Conservation (phyloP, 1,139 yeast genomes). For the Keqinozyma sinolaborantium region DNA sequence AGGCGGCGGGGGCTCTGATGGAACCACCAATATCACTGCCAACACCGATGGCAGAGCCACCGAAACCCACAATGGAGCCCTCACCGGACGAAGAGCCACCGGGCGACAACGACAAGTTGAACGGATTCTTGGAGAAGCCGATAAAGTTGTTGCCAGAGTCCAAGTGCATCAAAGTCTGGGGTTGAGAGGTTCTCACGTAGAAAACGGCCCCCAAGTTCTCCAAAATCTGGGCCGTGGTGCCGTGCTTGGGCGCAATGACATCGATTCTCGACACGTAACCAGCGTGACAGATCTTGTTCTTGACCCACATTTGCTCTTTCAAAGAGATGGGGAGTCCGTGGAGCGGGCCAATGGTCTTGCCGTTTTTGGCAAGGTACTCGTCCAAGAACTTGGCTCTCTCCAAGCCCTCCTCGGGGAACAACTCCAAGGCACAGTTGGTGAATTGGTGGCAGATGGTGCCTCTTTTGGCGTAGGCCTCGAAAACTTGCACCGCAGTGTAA, state of each 20-base stretch:
- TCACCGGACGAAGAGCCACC: constrained; percentile 80
- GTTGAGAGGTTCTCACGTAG: constrained; percentile 44
- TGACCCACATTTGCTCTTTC: constrained; percentile 56
- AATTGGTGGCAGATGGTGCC: constrained; percentile 38
- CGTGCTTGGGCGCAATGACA: constrained; percentile 47
- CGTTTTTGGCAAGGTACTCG: constrained; percentile 42
- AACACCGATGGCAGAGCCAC: constrained; percentile 63
- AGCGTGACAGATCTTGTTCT: constrained; percentile 57
- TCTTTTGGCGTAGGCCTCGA: constrained; percentile 49
- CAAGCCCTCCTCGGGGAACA: constrained; percentile 33
- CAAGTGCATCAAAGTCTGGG: constrained; percentile 48
- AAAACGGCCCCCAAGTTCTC: constrained; percentile 67
- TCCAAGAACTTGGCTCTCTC: constrained; percentile 32
- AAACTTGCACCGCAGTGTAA: constrained; percentile 43
- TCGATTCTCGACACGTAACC: constrained; percentile 57
- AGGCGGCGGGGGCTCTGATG: constrained; percentile 74
- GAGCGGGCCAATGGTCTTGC: constrained; percentile 66
- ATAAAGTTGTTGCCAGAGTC: constrained; percentile 39
- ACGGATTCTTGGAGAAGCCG: constrained; percentile 39
- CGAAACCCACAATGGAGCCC: constrained; percentile 64
- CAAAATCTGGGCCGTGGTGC: constrained; percentile 48
- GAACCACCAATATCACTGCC: constrained; percentile 84
- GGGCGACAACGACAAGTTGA: constrained; percentile 35
- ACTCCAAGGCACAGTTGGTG: constrained; percentile 32
- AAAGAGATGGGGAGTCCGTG: constrained; percentile 49